A percentile compares a stretch with the other conserved stretches of the same genome.
Evolutionary conservation across 2,329 filamentous ascomycete species (phyloP).

Genomic region (Cladophialophora immunda): DNA sequence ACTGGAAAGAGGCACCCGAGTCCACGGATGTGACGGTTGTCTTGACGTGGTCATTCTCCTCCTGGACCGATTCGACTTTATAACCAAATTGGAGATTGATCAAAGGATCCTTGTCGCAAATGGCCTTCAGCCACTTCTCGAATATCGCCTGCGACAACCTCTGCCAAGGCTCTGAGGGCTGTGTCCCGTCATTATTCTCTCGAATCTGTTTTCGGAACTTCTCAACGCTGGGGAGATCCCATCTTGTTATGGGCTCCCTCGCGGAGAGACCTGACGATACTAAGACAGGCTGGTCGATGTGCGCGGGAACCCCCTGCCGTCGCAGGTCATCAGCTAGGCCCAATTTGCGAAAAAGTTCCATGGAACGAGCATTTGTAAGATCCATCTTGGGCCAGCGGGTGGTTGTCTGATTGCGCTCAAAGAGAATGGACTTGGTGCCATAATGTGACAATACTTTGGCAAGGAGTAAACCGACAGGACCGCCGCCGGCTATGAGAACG

Average conservation of each 20-base stretch:
- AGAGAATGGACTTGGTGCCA: constrained; percentile 39
- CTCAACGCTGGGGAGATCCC: constrained; percentile 27
- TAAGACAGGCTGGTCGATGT: constrained; percentile 20
- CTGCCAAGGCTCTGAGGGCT: constrained; percentile 46
- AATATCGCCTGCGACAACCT: constrained; percentile 47
- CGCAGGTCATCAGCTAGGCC: constrained; percentile 32
- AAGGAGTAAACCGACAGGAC: constrained; percentile 56
- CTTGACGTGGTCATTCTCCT: constrained; percentile 36
- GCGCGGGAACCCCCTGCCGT: constrained; percentile 11
- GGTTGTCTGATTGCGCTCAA: constrained; percentile 43
- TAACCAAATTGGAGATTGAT: constrained; percentile 44
- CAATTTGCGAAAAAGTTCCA: constrained; percentile 46
- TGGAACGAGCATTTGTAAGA: constrained; percentile 47
- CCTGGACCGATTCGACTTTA: constrained; percentile 38
- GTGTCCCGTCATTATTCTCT: constrained; percentile 46
- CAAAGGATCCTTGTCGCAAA: constrained; percentile 39
- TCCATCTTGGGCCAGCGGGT: constrained; percentile 53
- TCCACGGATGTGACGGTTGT: constrained; percentile 36
- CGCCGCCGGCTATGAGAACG: constrained; percentile 58
- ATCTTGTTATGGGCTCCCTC: constrained; percentile 25
- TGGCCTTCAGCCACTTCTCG: constrained; percentile 47
- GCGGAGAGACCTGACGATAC: constrained; percentile 22
- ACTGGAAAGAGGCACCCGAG: constrained; percentile 28
- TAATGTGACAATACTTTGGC: constrained; percentile 41
- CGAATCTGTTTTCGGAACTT: constrained; percentile 38